These are phyloP conservation scores for Dothistroma pini DNA, from an alignment of 2,329 filamentous ascomycete genomes.

Conservation along the genomic window DNA sequence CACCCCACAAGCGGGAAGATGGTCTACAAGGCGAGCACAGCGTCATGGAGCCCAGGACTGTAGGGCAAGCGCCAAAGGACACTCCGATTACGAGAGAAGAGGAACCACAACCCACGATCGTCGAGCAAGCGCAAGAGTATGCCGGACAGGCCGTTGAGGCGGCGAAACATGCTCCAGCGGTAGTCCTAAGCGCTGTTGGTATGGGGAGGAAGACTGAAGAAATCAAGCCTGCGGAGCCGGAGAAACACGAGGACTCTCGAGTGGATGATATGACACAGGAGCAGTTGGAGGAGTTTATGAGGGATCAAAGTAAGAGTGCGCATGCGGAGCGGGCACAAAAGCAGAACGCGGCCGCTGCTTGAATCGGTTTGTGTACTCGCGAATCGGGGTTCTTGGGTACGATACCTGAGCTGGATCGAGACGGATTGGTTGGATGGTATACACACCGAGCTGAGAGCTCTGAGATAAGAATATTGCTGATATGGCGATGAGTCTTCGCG, in stretches of 20 bases:
- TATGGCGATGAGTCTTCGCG: too few species aligned
- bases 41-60: slow-evolving; percentile 47
- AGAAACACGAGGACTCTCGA: slow-evolving; percentile 32
- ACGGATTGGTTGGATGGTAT: too few species aligned
- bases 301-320: slow-evolving; percentile 27
- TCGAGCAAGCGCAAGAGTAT: slow-evolving; percentile 44
- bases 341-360: slow-evolving; percentile 1
- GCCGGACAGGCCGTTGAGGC: slow-evolving; percentile 31
- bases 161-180: slow-evolving; percentile 18
- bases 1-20: slow-evolving; percentile 42
- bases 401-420: too few species aligned
- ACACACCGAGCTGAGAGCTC: too few species aligned
- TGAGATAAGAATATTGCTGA: too few species aligned
- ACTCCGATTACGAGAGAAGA: slow-evolving; percentile 35
- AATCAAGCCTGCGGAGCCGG: slow-evolving; percentile 28
- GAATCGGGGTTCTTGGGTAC: too few species aligned
- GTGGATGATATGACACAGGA: slow-evolving; percentile 31
- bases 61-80: slow-evolving; percentile 50
- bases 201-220: slow-evolving; percentile 28
- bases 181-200: slow-evolving; percentile 32
- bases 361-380: neutral
- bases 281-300: slow-evolving; percentile 38
- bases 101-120: slow-evolving; percentile 33
- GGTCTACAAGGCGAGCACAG: slow-evolving; percentile 44
- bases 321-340: neutral